These are phyloP conservation scores for Coniochaeta pulveracea DNA, from an alignment of 2,329 filamentous ascomycete genomes.

Conservation along the genomic window DNA sequence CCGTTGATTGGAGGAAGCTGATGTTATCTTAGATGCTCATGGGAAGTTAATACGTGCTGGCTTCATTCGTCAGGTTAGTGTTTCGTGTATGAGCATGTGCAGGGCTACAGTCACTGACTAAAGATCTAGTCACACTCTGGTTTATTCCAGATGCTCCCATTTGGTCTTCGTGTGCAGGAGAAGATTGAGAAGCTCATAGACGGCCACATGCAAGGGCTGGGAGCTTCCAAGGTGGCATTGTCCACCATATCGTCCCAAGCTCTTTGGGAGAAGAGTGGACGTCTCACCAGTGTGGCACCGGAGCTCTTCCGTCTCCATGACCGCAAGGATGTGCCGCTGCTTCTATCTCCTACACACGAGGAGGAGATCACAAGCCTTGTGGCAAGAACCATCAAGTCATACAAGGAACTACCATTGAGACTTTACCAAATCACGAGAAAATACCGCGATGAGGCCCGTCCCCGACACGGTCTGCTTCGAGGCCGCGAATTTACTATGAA, in stretches of 20 bases:
- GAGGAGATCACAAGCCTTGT: constrained; percentile 89
- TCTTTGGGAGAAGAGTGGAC: constrained; percentile 75
- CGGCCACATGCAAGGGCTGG: constrained; percentile 71
- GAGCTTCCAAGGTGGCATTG: constrained; percentile 69
- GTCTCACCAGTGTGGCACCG: constrained; percentile 51
- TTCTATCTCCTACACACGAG: constrained; percentile 89
- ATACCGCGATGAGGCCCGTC: constrained; percentile 85
- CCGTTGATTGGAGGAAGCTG: not conserved
- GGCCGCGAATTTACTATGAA: constrained; percentile 96
- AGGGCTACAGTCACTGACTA: constrained; percentile 1
- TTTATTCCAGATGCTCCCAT: constrained; percentile 81
- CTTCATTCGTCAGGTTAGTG: constrained; percentile 57
- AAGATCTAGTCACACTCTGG: constrained; percentile 64
- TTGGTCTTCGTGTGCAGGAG: constrained; percentile 77
- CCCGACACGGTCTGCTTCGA: constrained; percentile 76
- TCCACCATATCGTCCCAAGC: constrained; percentile 79
- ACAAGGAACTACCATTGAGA: constrained; percentile 74
- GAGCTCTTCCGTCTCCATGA: constrained; percentile 74
- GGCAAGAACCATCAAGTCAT: constrained; percentile 60
- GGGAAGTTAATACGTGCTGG: constrained; percentile 59
- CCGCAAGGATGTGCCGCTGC: constrained; percentile 60
- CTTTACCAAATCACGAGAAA: constrained; percentile 91
- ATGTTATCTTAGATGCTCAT: constrained; percentile 42
- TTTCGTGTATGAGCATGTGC: not conserved
- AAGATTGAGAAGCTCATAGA: constrained; percentile 83